These are phyloP conservation scores for Fusarium sublunatum DNA, from an alignment of 2,329 filamentous ascomycete species.

Conservation along the genomic window DNA sequence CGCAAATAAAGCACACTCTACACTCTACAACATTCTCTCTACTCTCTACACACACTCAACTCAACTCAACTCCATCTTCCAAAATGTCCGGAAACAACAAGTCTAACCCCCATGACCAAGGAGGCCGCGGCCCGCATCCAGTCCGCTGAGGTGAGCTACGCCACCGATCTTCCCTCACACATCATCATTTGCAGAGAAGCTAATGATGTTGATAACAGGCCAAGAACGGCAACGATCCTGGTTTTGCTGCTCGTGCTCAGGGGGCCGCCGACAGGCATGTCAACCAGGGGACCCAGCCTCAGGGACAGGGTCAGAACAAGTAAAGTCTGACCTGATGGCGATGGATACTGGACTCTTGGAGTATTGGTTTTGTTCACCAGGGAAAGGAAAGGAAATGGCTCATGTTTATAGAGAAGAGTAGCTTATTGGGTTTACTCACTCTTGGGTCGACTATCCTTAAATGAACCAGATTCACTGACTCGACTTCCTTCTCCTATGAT, in stretches of 20 bases:
- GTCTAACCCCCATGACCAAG: slow-evolving; percentile 7
- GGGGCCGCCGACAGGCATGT: slow-evolving; percentile 3
- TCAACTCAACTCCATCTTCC: background rate
- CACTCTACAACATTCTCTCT: slow-evolving; percentile 1
- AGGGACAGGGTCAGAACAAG: slow-evolving; percentile 16
- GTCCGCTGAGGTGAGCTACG: slow-evolving; percentile 1
- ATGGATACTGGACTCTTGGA: background rate
- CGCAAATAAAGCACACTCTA: background rate
- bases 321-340: background rate
- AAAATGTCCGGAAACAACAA: slow-evolving; percentile 16
- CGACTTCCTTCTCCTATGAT: background rate
- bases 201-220: background rate
- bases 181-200: background rate
- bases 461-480: slow-evolving; percentile 7
- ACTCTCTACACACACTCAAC: background rate
- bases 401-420: background rate
- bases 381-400: background rate
- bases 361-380: background rate
- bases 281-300: background rate
- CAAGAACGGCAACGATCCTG: slow-evolving; percentile 10
- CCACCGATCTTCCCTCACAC: no score
- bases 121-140: slow-evolving; percentile 21
- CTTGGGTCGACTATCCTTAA: background rate
- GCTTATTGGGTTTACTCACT: background rate
- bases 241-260: slow-evolving; percentile 20